Base-by-base conservation (phyloP, 257 asterid genomes). In the Salvia miltiorrhiza region DNA sequence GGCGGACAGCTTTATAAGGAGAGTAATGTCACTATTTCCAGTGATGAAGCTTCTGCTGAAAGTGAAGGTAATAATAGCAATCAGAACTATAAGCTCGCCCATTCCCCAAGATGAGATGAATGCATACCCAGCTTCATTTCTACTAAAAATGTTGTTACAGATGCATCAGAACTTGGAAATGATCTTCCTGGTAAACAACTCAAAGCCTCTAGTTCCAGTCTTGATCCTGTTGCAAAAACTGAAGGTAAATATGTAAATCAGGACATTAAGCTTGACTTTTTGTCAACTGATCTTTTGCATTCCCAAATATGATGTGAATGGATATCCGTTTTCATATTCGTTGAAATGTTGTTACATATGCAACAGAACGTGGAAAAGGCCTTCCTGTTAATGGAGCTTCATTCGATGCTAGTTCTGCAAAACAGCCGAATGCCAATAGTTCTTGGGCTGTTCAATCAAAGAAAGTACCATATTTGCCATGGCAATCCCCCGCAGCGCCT, bases 361-460 rank as follows among this genome's bases (percentile, higher is more conserved):
- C 58, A 49, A 70, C 72, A 50, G 84, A 75, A 45, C 56, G 43
- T 64, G 82, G 72, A 77, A 83, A 80, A 30, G 82, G 73, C 77
- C 58, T 62, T 43, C 59, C 72, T 40, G 43, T n/a, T 58, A 73
- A 26, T 20, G 79, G 64, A 39, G 37, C 72, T 64, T 56, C 82
- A 26, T 65, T 72, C 43, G 65, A 45, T 61, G 72, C 66, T 44
- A 66, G 52, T 68, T 65, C 87, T 14, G 19, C n/a, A n/a, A 33
- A 54, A 66, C 79, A 60, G 47, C 40, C 10, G 4, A 63, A 73
- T 72, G 62, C 69, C 52, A 47, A 78, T 69, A 53, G 45, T 54
- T 73, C 82, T 35, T 69, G 43, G 49, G 63, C 30, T 44, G 78
- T 43, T 67, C 77, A 66, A 48, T 67, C 80, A 4, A 63, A 60